Percentiles rank a stretch among this genome's conserved stretches.
Conservation (phyloP, 805 yeast genomes). For the Saccharomycopsis babjevae region DNA sequence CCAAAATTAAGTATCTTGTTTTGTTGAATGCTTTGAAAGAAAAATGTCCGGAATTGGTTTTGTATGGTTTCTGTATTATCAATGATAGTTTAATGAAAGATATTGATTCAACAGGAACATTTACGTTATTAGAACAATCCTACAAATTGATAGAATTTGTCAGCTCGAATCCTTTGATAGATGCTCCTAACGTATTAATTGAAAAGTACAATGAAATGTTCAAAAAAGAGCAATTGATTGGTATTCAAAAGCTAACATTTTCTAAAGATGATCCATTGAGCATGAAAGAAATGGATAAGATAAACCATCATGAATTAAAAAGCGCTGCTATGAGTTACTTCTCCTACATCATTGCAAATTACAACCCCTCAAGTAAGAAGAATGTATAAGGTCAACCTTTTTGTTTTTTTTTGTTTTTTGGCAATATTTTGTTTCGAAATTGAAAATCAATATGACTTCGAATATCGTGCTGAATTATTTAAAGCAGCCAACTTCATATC, state of each 20-base stretch:
- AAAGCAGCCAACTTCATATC: no score
- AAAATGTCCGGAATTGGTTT: slow-evolving; percentile 7
- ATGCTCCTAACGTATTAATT: slow-evolving; percentile 1
- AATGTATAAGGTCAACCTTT: not conserved
- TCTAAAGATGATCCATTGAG: slow-evolving; percentile 1
- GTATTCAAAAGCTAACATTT: slow-evolving; percentile 1
- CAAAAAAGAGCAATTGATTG: not conserved
- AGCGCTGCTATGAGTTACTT: slow-evolving; percentile 2
- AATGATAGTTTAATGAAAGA: slow-evolving; percentile 5
- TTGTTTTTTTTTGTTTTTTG: not conserved
- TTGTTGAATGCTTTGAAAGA: slow-evolving; percentile 9
- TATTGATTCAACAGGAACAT: slow-evolving; percentile 11
- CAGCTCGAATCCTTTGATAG: slow-evolving; percentile 1
- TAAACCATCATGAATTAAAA: slow-evolving; percentile 5
- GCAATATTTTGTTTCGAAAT: not conserved
- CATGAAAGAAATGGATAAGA: slow-evolving; percentile 1
- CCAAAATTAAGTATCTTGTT: slow-evolving; percentile 4
- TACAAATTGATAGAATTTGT: not conserved
- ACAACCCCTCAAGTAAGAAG: not conserved
- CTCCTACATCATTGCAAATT: not conserved
- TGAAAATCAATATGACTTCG: not conserved
- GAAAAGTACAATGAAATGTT: not conserved
- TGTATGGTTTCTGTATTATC: slow-evolving; percentile 7
- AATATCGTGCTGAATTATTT: no score
- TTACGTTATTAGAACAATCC: slow-evolving; percentile 6